A percentile compares a stretch with the other conserved stretches of the same genome.
phyloP scores from a whole-genome alignment of 768 basidiomycete species.

The Pulveroboletus ravenelii region DNA sequence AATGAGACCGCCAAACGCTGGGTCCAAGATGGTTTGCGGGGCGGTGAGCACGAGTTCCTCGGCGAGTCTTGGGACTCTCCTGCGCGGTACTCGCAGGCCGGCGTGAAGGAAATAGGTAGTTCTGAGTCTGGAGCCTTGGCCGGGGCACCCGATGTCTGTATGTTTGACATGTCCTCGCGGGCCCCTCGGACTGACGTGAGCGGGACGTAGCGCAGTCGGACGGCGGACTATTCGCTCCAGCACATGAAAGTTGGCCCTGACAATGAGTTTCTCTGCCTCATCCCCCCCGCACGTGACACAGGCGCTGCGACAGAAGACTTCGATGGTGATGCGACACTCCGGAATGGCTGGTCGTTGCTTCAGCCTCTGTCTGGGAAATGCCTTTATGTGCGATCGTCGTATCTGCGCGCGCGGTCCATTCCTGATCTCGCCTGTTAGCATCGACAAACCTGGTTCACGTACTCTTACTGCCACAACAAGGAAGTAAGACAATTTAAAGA shows the following conservation, averaged over 20 bases:
- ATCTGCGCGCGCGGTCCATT: constrained; percentile 23
- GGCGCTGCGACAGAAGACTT: constrained; percentile 47
- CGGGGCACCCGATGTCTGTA: constrained; percentile 32
- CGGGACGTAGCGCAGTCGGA: constrained; percentile 18
- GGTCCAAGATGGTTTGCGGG: constrained; percentile 66
- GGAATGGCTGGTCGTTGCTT: constrained; percentile 78
- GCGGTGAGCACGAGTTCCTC: constrained; percentile 75
- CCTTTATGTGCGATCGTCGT: constrained; percentile 66
- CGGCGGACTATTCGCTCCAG: constrained; percentile 53
- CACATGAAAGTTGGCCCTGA: constrained; percentile 69
- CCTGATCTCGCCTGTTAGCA: constrained; percentile 47
- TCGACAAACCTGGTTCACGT: constrained; percentile 94
- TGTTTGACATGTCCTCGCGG: constrained; percentile 26
- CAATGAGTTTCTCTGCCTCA: constrained; percentile 72
- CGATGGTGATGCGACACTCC: constrained; percentile 58
- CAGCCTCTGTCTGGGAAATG: constrained; percentile 76
- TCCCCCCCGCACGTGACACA: constrained; percentile 57
- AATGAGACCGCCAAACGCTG: constrained; percentile 72
- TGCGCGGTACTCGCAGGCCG: constrained; percentile 34
- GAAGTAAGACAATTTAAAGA: constrained; percentile 97
- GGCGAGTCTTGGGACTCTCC: constrained; percentile 53
- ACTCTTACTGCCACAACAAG: constrained; percentile 91
- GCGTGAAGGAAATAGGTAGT: constrained; percentile 58
- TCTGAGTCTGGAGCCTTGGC: constrained; percentile 35
- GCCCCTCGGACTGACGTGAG: constrained; percentile 12